Evolutionary conservation across 2,329 filamentous ascomycete genomes (phyloP).

Genomic region (Arthroderma sp.): DNA sequence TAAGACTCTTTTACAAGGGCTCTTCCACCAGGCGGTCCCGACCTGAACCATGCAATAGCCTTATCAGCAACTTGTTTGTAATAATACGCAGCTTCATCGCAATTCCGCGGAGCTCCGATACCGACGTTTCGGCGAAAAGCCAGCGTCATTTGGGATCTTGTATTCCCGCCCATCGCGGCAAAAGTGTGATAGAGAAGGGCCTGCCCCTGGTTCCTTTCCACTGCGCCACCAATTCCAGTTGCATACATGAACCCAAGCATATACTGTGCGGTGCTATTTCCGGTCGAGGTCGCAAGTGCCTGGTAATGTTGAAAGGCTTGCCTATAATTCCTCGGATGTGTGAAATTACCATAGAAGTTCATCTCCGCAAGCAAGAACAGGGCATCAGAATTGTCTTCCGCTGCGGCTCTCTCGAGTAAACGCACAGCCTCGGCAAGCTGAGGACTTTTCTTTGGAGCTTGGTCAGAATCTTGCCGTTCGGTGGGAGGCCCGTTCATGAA

Average conservation of each 20-base stretch:
- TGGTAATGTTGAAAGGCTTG: slow-evolving; percentile 72
- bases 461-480: slow-evolving; percentile 27
- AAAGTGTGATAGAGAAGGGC: slow-evolving; percentile 91
- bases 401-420: slow-evolving; percentile 46
- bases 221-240: slow-evolving; percentile 71
- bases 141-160: slow-evolving; percentile 82
- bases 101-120: slow-evolving; percentile 73
- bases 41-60: slow-evolving; percentile 73
- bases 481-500: slow-evolving; percentile 50
- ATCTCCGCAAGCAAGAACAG: slow-evolving; percentile 82
- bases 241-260: slow-evolving; percentile 96
- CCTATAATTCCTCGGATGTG: slow-evolving; percentile 67
- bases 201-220: slow-evolving; percentile 76
- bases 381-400: slow-evolving; percentile 55
- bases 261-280: slow-evolving; percentile 85
- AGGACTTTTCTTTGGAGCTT: slow-evolving; percentile 20
- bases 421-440: slow-evolving; percentile 45
- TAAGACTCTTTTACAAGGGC: slow-evolving; percentile 64
- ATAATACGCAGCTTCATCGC: slow-evolving; percentile 70
- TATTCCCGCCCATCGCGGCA: slow-evolving; percentile 71
- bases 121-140: slow-evolving; percentile 76
- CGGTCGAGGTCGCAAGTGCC: slow-evolving; percentile 58
- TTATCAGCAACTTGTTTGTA: slow-evolving; percentile 93
- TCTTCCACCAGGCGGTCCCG: slow-evolving; percentile 80
- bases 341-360: slow-evolving; percentile 93